These are phyloP conservation scores for Microbotryomycetes sp. DNA, from an alignment of 1,284 basidiomycete genomes.

Conservation along the genomic window DNA sequence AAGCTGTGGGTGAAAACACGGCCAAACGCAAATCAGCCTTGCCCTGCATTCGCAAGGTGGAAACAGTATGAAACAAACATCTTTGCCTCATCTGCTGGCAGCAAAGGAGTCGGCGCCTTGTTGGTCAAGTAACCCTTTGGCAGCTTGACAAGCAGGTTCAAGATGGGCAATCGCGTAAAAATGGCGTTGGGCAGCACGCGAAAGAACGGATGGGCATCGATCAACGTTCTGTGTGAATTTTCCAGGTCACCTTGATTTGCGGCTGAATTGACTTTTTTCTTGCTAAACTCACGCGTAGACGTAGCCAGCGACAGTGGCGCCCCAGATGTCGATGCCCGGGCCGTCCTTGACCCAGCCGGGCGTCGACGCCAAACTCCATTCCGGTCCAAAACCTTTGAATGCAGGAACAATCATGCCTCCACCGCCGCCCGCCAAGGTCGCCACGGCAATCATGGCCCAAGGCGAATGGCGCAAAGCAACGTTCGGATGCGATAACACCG, in stretches of 20 bases:
- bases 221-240: slow-evolving; percentile 20
- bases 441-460: slow-evolving; percentile 30
- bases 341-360: slow-evolving; percentile 24
- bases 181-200: slow-evolving; percentile 17
- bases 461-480: slow-evolving; percentile 21
- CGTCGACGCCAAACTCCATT: slow-evolving; percentile 26
- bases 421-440: slow-evolving; percentile 26
- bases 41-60: slow-evolving; percentile 1
- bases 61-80: slow-evolving; percentile 11
- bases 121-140: slow-evolving; percentile 25
- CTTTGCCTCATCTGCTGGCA: slow-evolving; percentile 27
- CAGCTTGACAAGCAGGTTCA: slow-evolving; percentile 11
- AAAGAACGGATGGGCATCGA: slow-evolving; percentile 32
- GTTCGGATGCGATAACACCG: slow-evolving; percentile 28
- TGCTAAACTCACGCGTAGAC: slow-evolving; percentile 28
- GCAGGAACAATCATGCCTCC: slow-evolving; percentile 28
- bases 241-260: too few species aligned
- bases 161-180: slow-evolving; percentile 13
- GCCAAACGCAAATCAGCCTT: not conserved
- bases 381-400: slow-evolving; percentile 22
- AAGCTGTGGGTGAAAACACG: not conserved
- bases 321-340: slow-evolving; percentile 27
- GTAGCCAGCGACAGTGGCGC: slow-evolving; percentile 28
- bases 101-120: slow-evolving; percentile 1
- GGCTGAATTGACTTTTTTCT: too few species aligned